Evolutionary conservation across 2,329 filamentous ascomycete species (phyloP), one percentile per base, ranked within the genome.

Genomic region (Macroventuria anomochaeta): DNA sequence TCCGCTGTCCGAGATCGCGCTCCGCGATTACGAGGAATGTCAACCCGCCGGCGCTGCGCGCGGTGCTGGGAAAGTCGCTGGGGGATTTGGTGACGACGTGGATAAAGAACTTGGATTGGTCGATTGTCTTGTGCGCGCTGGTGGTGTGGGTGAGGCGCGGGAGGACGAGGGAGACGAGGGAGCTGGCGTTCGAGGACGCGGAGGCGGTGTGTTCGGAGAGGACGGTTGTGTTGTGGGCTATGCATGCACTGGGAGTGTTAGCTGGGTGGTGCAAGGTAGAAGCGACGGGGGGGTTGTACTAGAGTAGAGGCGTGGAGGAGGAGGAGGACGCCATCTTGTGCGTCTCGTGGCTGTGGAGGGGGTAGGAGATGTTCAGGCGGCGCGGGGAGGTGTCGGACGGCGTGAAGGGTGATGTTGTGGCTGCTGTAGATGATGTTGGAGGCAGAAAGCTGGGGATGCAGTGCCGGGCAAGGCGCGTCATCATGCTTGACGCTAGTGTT

Each of bases 21-120:
- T 92, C 89, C 41, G 93, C 90, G 58, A 99, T 87, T 55, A 96
- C 91, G 41, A 99, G 85, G 77, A 95, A 99, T 39, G 92, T 96
- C 32, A 99, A 84, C 1, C 92, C 90, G 46, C 91, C 91, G 43
- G 90, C 87, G 7, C 87, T 85, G 42, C 81, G 81, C 61, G 70
- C 62, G 50, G 71, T 59, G 56, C 69, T 70, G 51, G 79, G 79
- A 69, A 88, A 84, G 65, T 84, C 84, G 3, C 87, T 88, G 8
- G 91, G 88, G 0, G 91, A 87, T 71, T 95, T 90, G 69, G 93
- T 85, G 71, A 97, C 89, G 81, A 96, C 97, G 83, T 99, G 93
- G 76, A 97, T 95, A 81, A 95, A 91, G 75, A 96, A 88, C 55
- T 88, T 82, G 77, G 92, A 90, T 76, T 97, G 92, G 33, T 91